phyloP scores from a whole-genome alignment of 257 asterid species.

The Cinchona pubescens region DNA sequence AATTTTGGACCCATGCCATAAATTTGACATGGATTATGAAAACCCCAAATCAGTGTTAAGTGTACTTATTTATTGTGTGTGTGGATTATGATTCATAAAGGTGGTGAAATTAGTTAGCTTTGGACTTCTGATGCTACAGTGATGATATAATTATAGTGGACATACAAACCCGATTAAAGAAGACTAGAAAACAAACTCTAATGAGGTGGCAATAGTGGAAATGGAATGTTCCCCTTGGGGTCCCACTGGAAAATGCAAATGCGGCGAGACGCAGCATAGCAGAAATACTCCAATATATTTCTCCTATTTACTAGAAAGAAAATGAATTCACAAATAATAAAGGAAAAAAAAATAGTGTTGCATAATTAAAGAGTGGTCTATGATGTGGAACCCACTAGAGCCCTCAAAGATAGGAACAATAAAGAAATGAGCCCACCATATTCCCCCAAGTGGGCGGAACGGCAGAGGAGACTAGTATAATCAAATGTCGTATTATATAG shows the following conservation, averaged over 20 bases:
- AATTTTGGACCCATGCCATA: too few species aligned
- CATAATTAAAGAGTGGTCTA: neutral
- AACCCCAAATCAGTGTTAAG: too few species aligned
- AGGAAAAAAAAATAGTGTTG: neutral
- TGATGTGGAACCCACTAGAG: slow-evolving; percentile 22
- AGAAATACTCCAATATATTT: neutral
- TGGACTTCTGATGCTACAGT: too few species aligned
- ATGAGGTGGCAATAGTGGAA: neutral
- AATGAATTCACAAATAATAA: neutral
- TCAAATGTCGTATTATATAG: neutral
- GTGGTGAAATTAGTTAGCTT: too few species aligned
- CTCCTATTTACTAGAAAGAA: neutral
- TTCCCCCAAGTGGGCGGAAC: neutral
- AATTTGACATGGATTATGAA: too few species aligned
- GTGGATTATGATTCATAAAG: too few species aligned
- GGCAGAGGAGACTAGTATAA: neutral
- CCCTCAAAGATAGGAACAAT: slow-evolving; percentile 15
- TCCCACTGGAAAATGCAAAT: slow-evolving; percentile 18
- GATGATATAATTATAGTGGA: too few species aligned
- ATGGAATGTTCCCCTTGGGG: slow-evolving; percentile 2
- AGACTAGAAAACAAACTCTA: too few species aligned
- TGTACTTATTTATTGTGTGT: too few species aligned
- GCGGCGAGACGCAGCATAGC: slow-evolving; percentile 41
- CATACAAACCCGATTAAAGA: too few species aligned
- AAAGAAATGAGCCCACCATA: neutral